Evolutionary conservation across 1,284 basidiomycete species (phyloP).

Genomic region (Moniliella sp.): DNA sequence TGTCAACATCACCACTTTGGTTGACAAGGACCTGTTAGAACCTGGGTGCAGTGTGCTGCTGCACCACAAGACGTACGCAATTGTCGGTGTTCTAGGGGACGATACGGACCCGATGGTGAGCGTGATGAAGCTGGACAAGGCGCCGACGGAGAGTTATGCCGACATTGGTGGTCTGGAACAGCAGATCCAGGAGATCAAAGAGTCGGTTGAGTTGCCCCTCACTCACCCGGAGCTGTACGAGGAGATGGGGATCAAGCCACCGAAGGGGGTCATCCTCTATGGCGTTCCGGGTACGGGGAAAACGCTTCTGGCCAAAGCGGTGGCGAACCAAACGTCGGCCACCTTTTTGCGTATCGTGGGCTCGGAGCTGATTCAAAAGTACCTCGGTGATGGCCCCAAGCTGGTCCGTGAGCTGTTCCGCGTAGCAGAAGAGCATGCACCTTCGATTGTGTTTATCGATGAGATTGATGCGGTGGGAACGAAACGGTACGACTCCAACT

Average conservation of each 20-base stretch:
- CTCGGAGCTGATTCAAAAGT: constrained; percentile 95
- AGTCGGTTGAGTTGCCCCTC: constrained; percentile 89
- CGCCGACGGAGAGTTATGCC: constrained; percentile 92
- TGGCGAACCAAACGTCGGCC: constrained; percentile 94
- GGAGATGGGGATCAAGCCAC: constrained; percentile 97
- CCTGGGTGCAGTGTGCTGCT: constrained; percentile 84
- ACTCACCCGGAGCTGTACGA: constrained; percentile 97
- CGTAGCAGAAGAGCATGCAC: constrained; percentile 37
- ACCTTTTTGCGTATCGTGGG: constrained; percentile 95
- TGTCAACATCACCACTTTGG: constrained; percentile 92
- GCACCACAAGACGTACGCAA: constrained; percentile 85
- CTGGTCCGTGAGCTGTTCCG: constrained; percentile 37
- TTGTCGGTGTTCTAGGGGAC: constrained; percentile 85
- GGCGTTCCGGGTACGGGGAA: constrained; percentile 97
- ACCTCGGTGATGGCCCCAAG: constrained; percentile 64
- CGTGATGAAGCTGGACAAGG: constrained; percentile 87
- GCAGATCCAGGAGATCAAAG: constrained; percentile 97
- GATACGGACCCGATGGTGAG: constrained; percentile 94
- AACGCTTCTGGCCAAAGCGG: constrained; percentile 88
- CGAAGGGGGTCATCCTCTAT: constrained; percentile 96
- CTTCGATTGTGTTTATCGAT: constrained; percentile 50
- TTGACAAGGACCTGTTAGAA: constrained; percentile 93
- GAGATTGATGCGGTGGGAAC: constrained; percentile 98
- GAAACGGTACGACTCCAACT: constrained; percentile 41
- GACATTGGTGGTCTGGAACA: constrained; percentile 89